phyloP scores from a whole-genome alignment of 2,329 filamentous ascomycete species.

The Magnaporthiopsis incrustans region DNA sequence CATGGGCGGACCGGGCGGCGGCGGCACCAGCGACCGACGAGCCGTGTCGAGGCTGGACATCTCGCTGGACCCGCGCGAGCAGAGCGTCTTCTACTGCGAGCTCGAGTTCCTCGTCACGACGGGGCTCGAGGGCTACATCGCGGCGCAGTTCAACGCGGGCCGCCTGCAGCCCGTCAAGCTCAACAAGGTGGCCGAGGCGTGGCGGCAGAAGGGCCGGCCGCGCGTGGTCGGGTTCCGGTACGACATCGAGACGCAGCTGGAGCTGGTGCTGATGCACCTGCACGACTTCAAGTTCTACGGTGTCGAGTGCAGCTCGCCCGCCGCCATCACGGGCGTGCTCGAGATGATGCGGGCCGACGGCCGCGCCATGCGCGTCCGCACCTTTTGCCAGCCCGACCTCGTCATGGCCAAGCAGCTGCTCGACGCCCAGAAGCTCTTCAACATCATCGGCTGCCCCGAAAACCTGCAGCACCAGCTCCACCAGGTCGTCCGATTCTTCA shows the following conservation, averaged over 20 bases:
- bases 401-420: slow-evolving; percentile 50
- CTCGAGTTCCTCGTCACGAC: slow-evolving; percentile 47
- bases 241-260: slow-evolving; percentile 53
- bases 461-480: slow-evolving; percentile 36
- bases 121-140: slow-evolving; percentile 44
- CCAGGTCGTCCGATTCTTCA: slow-evolving; percentile 47
- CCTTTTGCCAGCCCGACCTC: slow-evolving; percentile 50
- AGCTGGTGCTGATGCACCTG: slow-evolving; percentile 41
- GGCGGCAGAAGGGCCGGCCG: slow-evolving; percentile 44
- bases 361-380: slow-evolving; percentile 43
- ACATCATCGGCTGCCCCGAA: slow-evolving; percentile 38
- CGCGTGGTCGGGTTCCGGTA: slow-evolving; percentile 50
- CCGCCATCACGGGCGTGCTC: slow-evolving; percentile 39
- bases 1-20: background rate
- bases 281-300: slow-evolving; percentile 48
- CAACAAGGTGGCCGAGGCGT: slow-evolving; percentile 41
- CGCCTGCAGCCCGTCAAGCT: slow-evolving; percentile 43
- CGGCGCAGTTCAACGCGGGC: slow-evolving; percentile 44
- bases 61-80: slow-evolving; percentile 47
- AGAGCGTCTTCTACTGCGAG: slow-evolving; percentile 51
- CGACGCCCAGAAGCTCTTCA: slow-evolving; percentile 42
- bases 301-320: slow-evolving; percentile 30
- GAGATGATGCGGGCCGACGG: slow-evolving; percentile 45
- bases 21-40: background rate
- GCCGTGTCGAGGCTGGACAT: slow-evolving; percentile 30